phyloP scores from a whole-genome alignment of 768 basidiomycete species.

The Rhizopogon salebrosus region DNA sequence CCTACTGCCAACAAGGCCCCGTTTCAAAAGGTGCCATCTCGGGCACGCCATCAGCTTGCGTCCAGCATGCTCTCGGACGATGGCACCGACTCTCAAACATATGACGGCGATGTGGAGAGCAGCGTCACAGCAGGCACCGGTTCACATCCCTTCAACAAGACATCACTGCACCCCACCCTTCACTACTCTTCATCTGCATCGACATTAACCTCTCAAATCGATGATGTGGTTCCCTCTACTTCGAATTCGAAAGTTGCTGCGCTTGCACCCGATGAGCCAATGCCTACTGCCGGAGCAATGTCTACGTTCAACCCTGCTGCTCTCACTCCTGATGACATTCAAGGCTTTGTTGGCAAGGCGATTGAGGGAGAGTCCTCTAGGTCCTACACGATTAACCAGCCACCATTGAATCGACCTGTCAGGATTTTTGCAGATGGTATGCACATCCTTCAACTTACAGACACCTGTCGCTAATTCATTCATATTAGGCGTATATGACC shows the following conservation, averaged over 20 bases:
- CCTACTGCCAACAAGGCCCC: constrained; percentile 19
- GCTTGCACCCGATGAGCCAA: constrained; percentile 34
- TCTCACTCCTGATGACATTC: constrained; percentile 74
- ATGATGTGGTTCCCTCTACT: constrained; percentile 12
- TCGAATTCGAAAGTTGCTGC: constrained; percentile 15
- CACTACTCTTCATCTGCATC: constrained; percentile 46
- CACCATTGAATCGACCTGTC: constrained; percentile 74
- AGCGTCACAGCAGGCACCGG: constrained; percentile 59
- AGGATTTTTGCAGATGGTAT: constrained; percentile 92
- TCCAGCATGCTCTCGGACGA: constrained; percentile 58
- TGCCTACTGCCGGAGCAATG: constrained; percentile 32
- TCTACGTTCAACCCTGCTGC: constrained; percentile 57
- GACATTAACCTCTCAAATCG: constrained; percentile 43
- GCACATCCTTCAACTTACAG: constrained; percentile 16
- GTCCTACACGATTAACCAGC: constrained; percentile 80
- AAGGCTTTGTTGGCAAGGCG: constrained; percentile 66
- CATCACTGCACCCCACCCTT: constrained; percentile 24
- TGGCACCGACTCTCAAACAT: constrained; percentile 80
- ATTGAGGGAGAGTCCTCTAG: constrained; percentile 66
- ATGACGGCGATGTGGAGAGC: constrained; percentile 86
- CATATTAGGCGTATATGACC: constrained; percentile 83
- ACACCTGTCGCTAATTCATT: neutral
- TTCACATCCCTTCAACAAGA: constrained; percentile 25
- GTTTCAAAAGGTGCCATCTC: constrained; percentile 22
- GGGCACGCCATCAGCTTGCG: constrained; percentile 49